A percentile compares a stretch with the other conserved stretches of the same genome.
Evolutionary conservation across 768 basidiomycete species (phyloP).

Genomic region (Chalciporus piperatus): DNA sequence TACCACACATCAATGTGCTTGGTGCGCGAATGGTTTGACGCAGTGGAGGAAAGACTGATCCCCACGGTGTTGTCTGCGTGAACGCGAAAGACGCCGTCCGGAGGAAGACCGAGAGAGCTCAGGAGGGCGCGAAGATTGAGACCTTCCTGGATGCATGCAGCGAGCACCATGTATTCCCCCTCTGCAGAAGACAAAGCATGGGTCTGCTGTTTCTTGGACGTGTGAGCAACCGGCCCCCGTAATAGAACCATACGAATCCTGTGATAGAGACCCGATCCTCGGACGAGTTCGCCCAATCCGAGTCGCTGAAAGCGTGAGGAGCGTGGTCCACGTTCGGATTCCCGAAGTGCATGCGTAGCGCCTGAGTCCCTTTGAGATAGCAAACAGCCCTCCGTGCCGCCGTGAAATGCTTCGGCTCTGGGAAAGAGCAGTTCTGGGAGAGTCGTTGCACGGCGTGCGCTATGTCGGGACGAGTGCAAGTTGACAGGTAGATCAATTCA

Average conservation of each 20-base stretch:
- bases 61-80: too few relatives aligned
- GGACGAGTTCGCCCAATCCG: conserved; percentile 23
- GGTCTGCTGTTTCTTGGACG: too few relatives aligned
- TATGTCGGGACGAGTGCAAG: conserved; percentile 36
- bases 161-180: too few relatives aligned
- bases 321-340: neutral
- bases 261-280: conserved; percentile 26
- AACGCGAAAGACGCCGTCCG: too few relatives aligned
- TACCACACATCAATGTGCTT: too few relatives aligned
- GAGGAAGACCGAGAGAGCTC: too few relatives aligned
- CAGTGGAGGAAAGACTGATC: too few relatives aligned
- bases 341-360: neutral
- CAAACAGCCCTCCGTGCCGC: conserved; percentile 18
- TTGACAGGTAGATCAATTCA: conserved; percentile 16
- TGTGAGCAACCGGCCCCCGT: too few relatives aligned
- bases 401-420: conserved; percentile 1
- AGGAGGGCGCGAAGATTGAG: too few relatives aligned
- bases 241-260: conserved; percentile 31
- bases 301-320: conserved; percentile 18
- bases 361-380: conserved; percentile 24
- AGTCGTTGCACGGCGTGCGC: conserved; percentile 29
- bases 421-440: conserved; percentile 30
- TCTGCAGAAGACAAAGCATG: too few relatives aligned
- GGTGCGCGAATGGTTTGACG: too few relatives aligned
- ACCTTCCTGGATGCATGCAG: too few relatives aligned